Conservation (phyloP, 1,284 basidiomycete species). For the Leccinum griseonigrum region DNA sequence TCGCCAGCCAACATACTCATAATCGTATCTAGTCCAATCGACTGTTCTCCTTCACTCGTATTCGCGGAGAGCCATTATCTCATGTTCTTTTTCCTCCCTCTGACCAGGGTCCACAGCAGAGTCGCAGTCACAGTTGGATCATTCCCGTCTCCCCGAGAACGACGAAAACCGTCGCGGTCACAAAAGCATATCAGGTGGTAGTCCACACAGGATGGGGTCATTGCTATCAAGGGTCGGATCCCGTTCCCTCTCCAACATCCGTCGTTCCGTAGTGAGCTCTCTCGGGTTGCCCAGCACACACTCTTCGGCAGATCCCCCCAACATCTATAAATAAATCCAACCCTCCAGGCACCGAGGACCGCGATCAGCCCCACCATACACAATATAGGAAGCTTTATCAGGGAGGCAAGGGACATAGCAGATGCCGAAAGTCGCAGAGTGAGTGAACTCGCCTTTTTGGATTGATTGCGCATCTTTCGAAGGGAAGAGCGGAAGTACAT, state of each 20-base stretch:
- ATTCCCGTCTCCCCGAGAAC: slow-evolving; percentile 14
- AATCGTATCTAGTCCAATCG: slow-evolving; percentile 21
- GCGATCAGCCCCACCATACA: slow-evolving; percentile 59
- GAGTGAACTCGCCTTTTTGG: slow-evolving; percentile 67
- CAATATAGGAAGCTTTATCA: slow-evolving; percentile 50
- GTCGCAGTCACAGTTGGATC: slow-evolving; percentile 16
- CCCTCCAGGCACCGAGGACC: slow-evolving; percentile 27
- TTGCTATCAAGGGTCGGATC: slow-evolving; percentile 25
- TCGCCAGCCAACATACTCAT: slow-evolving; percentile 4
- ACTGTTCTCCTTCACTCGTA: slow-evolving; percentile 2
- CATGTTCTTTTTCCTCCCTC: slow-evolving; percentile 24
- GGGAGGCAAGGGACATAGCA: slow-evolving; percentile 51
- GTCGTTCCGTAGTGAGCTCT: slow-evolving; percentile 38
- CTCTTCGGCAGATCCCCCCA: slow-evolving; percentile 16
- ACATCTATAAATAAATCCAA: background rate
- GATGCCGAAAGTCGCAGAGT: slow-evolving; percentile 65
- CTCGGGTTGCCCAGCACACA: slow-evolving; percentile 19
- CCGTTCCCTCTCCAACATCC: slow-evolving; percentile 38
- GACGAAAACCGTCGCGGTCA: slow-evolving; percentile 17
- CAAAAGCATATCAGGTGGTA: slow-evolving; percentile 20
- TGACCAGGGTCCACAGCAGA: slow-evolving; percentile 17
- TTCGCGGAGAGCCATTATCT: slow-evolving; percentile 26
- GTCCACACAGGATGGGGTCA: slow-evolving; percentile 9
- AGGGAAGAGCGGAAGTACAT: slow-evolving; percentile 69
- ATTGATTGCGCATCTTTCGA: slow-evolving; percentile 56